These are phyloP conservation scores for Zasmidium cellare DNA, from an alignment of 2,329 filamentous ascomycete genomes.

Conservation along the genomic window DNA sequence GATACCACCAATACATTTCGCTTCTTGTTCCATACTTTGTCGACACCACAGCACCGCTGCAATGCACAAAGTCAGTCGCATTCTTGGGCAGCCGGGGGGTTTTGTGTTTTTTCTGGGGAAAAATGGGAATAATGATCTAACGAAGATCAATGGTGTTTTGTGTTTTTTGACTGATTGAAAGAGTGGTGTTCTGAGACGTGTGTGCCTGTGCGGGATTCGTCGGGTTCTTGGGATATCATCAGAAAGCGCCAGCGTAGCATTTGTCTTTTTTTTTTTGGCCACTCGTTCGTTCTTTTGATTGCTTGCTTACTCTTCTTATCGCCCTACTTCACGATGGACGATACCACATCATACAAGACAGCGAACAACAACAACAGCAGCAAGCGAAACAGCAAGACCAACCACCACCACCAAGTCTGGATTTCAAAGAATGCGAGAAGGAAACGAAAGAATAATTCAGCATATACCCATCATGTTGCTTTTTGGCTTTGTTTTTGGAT, in stretches of 20 bases:
- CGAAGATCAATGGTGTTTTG: slow-evolving; percentile 18
- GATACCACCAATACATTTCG: slow-evolving; percentile 1
- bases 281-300: background rate
- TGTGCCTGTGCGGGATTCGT: background rate
- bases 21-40: slow-evolving; percentile 7
- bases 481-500: slow-evolving; percentile 5
- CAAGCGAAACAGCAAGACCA: background rate
- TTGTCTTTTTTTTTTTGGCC: background rate
- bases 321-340: background rate
- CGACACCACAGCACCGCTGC: background rate
- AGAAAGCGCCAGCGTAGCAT: slow-evolving; percentile 3
- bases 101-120: background rate
- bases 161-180: too few relatives aligned
- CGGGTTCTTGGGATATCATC: slow-evolving; percentile 6
- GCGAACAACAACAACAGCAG: background rate
- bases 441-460: slow-evolving; percentile 1
- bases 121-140: slow-evolving; percentile 15
- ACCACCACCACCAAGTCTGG: too few relatives aligned
- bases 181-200: too few relatives aligned
- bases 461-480: slow-evolving; percentile 11
- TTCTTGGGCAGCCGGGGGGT: slow-evolving; percentile 1
- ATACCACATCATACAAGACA: background rate
- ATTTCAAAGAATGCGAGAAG: background rate
- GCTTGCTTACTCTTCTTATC: too few relatives aligned
- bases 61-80: slow-evolving; percentile 4